Evolutionary conservation across 768 basidiomycete species (phyloP).

Genomic region (Phlebiopsis gigantea): DNA sequence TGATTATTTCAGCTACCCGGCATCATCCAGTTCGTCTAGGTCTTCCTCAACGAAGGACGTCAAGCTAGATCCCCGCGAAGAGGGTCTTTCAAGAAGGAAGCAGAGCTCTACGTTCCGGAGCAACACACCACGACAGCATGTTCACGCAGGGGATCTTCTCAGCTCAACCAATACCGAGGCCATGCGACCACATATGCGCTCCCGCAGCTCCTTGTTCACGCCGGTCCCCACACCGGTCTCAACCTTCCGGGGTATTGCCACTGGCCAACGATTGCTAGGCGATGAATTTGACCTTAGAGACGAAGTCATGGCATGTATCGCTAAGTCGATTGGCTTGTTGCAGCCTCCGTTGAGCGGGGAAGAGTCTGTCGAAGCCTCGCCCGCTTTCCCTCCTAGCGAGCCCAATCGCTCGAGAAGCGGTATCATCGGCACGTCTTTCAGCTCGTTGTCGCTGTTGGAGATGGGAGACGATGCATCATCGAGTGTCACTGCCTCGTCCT

Average conservation of each 20-base stretch:
- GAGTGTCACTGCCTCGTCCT: conserved; percentile 58
- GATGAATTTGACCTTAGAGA: conserved; percentile 93
- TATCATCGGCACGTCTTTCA: conserved; percentile 60
- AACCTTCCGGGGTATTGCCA: conserved; percentile 9
- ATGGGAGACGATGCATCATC: conserved; percentile 62
- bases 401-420: conserved; percentile 30
- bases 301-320: conserved; percentile 96
- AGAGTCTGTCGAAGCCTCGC: conserved; percentile 64
- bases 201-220: conserved; percentile 12
- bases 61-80: neutral
- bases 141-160: conserved; percentile 76
- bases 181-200: conserved; percentile 25
- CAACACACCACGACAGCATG: conserved; percentile 44
- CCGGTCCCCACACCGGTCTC: neutral
- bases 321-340: conserved; percentile 91
- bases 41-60: conserved; percentile 21
- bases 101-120: conserved; percentile 17
- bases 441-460: conserved; percentile 69
- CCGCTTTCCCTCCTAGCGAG: conserved; percentile 49
- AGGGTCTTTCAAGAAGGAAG: neutral
- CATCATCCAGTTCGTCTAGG: conserved; percentile 19
- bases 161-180: conserved; percentile 36
- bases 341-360: conserved; percentile 76
- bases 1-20: conserved; percentile 47
- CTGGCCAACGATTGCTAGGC: conserved; percentile 29